These are phyloP conservation scores for Euphorbia schlechtendalii DNA, from an alignment of 441 rosid genomes.

Conservation along the genomic window DNA sequence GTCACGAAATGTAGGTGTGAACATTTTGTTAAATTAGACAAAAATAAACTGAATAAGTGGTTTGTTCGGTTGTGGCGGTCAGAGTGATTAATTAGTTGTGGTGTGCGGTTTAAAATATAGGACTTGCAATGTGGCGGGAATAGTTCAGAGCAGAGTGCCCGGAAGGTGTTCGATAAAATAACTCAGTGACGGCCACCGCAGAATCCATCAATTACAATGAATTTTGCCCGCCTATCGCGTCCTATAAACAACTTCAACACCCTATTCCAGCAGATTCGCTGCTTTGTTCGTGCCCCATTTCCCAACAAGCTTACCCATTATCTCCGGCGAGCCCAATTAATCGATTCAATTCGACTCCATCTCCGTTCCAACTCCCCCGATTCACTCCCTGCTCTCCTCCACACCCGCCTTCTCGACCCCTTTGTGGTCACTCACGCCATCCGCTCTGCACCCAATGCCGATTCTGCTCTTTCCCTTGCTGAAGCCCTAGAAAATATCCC, in stretches of 20 bases:
- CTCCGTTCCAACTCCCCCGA: conserved; percentile 43
- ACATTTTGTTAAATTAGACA: no score
- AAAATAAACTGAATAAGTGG: no score
- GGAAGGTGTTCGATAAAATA: conserved; percentile 36
- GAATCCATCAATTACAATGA: conserved; percentile 25
- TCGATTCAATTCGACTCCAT: conserved; percentile 56
- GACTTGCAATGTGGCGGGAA: no score
- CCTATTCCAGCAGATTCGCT: conserved; percentile 36
- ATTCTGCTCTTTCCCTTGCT: conserved; percentile 52
- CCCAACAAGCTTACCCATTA: conserved; percentile 62
- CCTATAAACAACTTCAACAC: conserved; percentile 18
- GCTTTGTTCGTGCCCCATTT: conserved; percentile 56
- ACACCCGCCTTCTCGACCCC: conserved; percentile 62
- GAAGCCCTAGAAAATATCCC: conserved; percentile 33
- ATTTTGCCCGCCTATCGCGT: conserved; percentile 23
- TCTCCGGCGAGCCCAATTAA: conserved; percentile 54
- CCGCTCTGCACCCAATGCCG: conserved; percentile 65
- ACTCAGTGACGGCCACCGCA: background rate
- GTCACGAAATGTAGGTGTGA: no score
- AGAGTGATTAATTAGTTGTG: no score
- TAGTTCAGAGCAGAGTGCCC: conserved; percentile 12
- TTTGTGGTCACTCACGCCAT: conserved; percentile 58
- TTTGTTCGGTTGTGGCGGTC: no score
- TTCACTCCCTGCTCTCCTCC: conserved; percentile 31
- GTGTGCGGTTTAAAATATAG: no score